These are phyloP conservation scores for Tulasnella sp. DNA, from an alignment of 768 basidiomycete genomes.

Conservation along the genomic window DNA sequence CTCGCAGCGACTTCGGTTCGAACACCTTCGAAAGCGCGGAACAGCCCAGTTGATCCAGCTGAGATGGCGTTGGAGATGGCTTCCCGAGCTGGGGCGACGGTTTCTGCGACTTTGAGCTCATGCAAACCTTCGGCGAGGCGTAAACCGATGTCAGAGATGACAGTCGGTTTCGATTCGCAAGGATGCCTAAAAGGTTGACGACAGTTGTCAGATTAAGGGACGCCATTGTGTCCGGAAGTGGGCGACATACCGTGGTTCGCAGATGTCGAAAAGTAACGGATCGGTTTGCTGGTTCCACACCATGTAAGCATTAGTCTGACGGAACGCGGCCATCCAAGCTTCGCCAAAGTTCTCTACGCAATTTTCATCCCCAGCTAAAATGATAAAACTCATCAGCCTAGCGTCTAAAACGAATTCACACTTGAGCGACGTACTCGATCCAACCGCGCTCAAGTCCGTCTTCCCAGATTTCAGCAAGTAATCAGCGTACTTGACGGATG, in stretches of 20 bases:
- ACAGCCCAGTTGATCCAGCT: conserved; percentile 64
- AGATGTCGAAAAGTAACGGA: conserved; percentile 85
- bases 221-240: not conserved
- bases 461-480: conserved; percentile 61
- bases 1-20: conserved; percentile 34
- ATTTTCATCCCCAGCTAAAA: conserved; percentile 35
- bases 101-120: conserved; percentile 85
- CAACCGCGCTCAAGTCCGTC: conserved; percentile 34
- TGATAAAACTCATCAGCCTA: conserved; percentile 21
- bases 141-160: conserved; percentile 83
- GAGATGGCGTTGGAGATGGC: conserved; percentile 69
- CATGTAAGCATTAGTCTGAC: conserved; percentile 72
- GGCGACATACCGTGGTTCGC: conserved; percentile 66
- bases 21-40: conserved; percentile 86
- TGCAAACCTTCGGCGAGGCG: conserved; percentile 89
- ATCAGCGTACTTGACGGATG: conserved; percentile 82
- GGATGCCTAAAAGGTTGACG: conserved; percentile 55
- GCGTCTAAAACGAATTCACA: not conserved
- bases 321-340: conserved; percentile 81
- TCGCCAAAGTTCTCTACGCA: conserved; percentile 74
- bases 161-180: conserved; percentile 80
- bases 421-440: conserved; percentile 12
- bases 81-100: conserved; percentile 86
- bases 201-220: not conserved
- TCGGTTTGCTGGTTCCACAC: conserved; percentile 90